These are phyloP conservation scores for Takakia lepidozioides DNA, from an alignment of 225 moss, liverwort and hornwort species.

Conservation along the genomic window DNA sequence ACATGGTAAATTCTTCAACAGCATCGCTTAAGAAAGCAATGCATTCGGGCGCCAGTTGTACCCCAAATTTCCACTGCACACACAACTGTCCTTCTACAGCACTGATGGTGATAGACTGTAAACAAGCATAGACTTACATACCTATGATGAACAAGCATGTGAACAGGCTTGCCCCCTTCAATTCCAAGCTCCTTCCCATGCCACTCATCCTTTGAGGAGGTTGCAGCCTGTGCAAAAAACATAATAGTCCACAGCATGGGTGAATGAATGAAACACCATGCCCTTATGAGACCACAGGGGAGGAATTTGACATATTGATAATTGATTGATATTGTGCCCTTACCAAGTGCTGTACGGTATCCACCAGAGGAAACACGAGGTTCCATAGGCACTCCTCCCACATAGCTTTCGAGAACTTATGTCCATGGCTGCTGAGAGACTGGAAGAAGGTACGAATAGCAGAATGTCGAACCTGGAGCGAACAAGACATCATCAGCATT, in stretches of 20 bases:
- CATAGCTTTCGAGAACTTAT: constrained; percentile 72
- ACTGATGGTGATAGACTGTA: no score
- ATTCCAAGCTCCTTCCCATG: constrained; percentile 91
- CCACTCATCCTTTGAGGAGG: constrained; percentile 95
- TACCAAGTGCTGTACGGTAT: constrained; percentile 73
- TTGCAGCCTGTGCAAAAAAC: constrained; percentile 65
- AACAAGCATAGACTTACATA: constrained; percentile 12
- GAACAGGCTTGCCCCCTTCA: constrained; percentile 96
- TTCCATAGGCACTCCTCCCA: constrained; percentile 89
- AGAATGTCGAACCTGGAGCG: constrained; percentile 67
- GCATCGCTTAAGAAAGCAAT: no score
- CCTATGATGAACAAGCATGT: constrained; percentile 99
- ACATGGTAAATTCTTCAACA: no score
- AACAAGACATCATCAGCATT: constrained; percentile 17
- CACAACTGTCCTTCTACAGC: no score
- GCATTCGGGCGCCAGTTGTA: no score
- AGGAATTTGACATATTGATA: no score
- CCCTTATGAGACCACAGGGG: no score
- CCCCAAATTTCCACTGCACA: no score
- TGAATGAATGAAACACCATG: no score
- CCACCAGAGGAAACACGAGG: constrained; percentile 83
- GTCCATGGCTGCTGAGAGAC: constrained; percentile 86
- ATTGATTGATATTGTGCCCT: constrained; percentile 12
- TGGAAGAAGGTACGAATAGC: constrained; percentile 98
- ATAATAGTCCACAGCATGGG: no score